Base-by-base conservation (phyloP, 192 early-diverging fungal species). In the Diversispora epigaea region DNA sequence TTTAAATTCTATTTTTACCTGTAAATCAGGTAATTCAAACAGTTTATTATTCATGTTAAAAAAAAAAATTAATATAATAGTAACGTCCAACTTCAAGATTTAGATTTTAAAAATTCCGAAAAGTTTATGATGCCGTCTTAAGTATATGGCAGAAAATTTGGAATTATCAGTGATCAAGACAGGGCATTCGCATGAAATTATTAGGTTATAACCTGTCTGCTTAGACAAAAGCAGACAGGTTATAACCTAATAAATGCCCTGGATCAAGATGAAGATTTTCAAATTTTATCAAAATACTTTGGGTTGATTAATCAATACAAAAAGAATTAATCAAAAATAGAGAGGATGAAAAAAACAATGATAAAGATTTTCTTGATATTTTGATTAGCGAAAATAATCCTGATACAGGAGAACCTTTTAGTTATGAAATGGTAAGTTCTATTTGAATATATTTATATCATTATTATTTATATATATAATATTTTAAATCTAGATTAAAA, bases 111-210 rank as follows among this genome's bases (percentile, higher is more conserved):
- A 2, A 46, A 21, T 69, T 49, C 21, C 49, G 52, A 14, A 47
- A 39, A 6, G 12, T 22, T 52, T 69, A 69, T 21, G 68, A 69
- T 52, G 4, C 10, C 22, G 68, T 4, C 15, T 54, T 69, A 39
- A 54, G 49, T 69, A 15, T 69, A 52, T 54, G 68, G 52, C 15
- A 69, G 52, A 1, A 47, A 69, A 69, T 69, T 54, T 69, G 68
- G 68, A 52, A 11, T 54, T 4, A 14, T 69, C 7, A 22, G n/a
- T n/a, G n/a, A n/a, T n/a, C n/a, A n/a, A n/a, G n/a, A n/a, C n/a
- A n/a, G n/a, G n/a, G n/a, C n/a, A n/a, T n/a, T n/a, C n/a, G n/a
- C n/a, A n/a, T n/a, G n/a, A n/a, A n/a, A n/a, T n/a, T n/a, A n/a
- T n/a, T n/a, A n/a, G n/a, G n/a, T n/a, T n/a, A n/a, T n/a, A n/a